phyloP scores from a whole-genome alignment of 2,329 filamentous ascomycete species.

The Fusarium nematophilum region DNA sequence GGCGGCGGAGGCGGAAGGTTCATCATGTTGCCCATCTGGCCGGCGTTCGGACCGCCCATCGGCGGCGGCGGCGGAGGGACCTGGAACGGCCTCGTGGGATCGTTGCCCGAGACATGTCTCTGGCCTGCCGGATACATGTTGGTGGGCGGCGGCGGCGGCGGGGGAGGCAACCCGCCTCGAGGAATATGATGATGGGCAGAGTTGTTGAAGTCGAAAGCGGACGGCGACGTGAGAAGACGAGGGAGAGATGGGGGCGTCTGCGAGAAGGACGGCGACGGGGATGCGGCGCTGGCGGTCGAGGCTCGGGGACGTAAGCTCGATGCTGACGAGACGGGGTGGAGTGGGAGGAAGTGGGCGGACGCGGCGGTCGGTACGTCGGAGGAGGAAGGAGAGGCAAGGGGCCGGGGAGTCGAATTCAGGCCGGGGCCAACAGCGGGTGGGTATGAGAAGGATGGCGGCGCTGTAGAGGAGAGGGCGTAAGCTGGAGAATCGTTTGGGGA shows the following conservation, averaged over 20 bases:
- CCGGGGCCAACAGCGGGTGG: slow-evolving; percentile 28
- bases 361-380: slow-evolving; percentile 33
- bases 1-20: slow-evolving; percentile 67
- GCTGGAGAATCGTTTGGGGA: slow-evolving; percentile 25
- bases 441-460: slow-evolving; percentile 35
- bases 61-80: slow-evolving; percentile 66
- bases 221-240: slow-evolving; percentile 30
- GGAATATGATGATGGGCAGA: slow-evolving; percentile 36
- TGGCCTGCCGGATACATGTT: slow-evolving; percentile 68
- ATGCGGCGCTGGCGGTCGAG: slow-evolving; percentile 37
- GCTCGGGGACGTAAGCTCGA: slow-evolving; percentile 40
- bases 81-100: slow-evolving; percentile 64
- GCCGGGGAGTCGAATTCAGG: slow-evolving; percentile 30
- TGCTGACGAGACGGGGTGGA: slow-evolving; percentile 34
- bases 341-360: slow-evolving; percentile 38
- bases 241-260: slow-evolving; percentile 30
- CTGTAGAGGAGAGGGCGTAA: slow-evolving; percentile 33
- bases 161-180: slow-evolving; percentile 45
- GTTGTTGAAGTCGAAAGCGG: slow-evolving; percentile 25
- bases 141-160: slow-evolving; percentile 44
- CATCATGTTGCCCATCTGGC: slow-evolving; percentile 59
- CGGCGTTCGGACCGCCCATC: slow-evolving; percentile 61
- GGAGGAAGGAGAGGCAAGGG: slow-evolving; percentile 37
- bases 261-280: slow-evolving; percentile 12
- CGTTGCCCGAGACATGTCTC: slow-evolving; percentile 59